A percentile compares a stretch with the other conserved stretches of the same genome.
phyloP scores from a whole-genome alignment of 2,329 filamentous ascomycete genomes.

The Fusarium proliferatum region DNA sequence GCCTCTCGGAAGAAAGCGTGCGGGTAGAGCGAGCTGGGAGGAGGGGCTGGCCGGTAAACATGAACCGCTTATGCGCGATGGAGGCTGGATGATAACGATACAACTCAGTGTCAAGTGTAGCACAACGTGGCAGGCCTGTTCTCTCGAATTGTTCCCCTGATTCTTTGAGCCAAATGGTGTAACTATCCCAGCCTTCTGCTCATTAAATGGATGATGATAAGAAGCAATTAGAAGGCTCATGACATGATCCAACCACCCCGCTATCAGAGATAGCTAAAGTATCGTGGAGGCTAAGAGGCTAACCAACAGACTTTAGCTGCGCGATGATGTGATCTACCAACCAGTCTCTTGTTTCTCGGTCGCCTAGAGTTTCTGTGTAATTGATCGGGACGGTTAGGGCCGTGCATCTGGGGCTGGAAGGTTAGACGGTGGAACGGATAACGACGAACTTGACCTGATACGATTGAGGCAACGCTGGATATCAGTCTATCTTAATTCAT shows the following conservation, averaged over 20 bases:
- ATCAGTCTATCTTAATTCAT: neutral
- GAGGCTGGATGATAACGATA: conserved; percentile 12
- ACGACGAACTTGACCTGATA: conserved; percentile 7
- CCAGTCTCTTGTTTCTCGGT: conserved; percentile 32
- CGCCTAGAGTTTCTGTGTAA: conserved; percentile 25
- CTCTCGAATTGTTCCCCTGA: neutral
- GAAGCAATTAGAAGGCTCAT: conserved; percentile 11
- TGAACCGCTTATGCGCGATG: conserved; percentile 12
- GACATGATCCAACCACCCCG: conserved; percentile 14
- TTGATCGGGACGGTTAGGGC: conserved; percentile 23
- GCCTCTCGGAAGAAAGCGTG: neutral
- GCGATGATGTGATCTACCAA: conserved; percentile 37
- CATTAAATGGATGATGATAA: neutral
- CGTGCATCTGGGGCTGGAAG: conserved; percentile 21
- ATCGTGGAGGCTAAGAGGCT: conserved; percentile 27
- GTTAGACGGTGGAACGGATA: conserved; percentile 21
- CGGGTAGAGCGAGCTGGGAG: neutral
- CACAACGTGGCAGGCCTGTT: conserved; percentile 22
- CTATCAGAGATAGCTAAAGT: neutral
- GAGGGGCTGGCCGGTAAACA: conserved; percentile 20
- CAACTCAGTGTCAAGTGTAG: neutral
- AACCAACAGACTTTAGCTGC: conserved; percentile 33
- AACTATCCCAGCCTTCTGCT: conserved; percentile 4
- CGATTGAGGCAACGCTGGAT: conserved; percentile 16
- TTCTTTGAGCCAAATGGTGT: neutral